phyloP scores from a whole-genome alignment of 1,284 basidiomycete genomes.

The Sparassis latifolia region DNA sequence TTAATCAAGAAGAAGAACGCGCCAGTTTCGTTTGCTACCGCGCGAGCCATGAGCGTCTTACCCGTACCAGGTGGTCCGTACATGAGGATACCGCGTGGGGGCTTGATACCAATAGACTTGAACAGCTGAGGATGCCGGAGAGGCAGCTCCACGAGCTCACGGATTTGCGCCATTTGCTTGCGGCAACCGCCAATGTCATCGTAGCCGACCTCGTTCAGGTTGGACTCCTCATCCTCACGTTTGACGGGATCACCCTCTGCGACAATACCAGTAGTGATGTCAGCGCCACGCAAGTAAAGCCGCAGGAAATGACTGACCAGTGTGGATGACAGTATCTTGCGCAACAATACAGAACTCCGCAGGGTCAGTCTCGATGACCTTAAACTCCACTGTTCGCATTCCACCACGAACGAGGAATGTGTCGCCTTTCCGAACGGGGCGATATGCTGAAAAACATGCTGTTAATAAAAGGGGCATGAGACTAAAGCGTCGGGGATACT shows the following conservation, averaged over 20 bases:
- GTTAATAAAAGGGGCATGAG: background rate
- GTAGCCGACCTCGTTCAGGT: conserved; percentile 95
- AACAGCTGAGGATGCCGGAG: conserved; percentile 98
- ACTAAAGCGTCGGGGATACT: conserved; percentile 7
- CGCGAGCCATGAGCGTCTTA: conserved; percentile 98
- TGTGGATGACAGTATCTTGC: conserved; percentile 95
- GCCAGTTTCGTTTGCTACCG: conserved; percentile 98
- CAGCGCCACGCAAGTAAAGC: conserved; percentile 1
- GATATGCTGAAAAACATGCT: conserved; percentile 58
- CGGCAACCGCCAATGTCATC: conserved; percentile 99
- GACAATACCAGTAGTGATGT: conserved; percentile 8
- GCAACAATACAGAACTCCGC: conserved; percentile 96
- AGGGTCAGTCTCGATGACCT: conserved; percentile 94
- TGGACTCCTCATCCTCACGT: conserved; percentile 97
- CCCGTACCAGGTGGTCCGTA: conserved; percentile 95
- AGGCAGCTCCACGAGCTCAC: conserved; percentile 97
- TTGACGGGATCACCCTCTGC: conserved; percentile 97
- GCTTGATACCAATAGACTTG: conserved; percentile 99
- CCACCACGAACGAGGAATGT: conserved; percentile 98
- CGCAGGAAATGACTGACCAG: conserved; percentile 39
- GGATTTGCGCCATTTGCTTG: conserved; percentile 99
- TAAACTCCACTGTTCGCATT: conserved; percentile 98
- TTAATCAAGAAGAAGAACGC: conserved; percentile 99
- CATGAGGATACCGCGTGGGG: conserved; percentile 96
- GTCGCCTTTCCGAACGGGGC: conserved; percentile 93